Percentiles rank a stretch among this genome's conserved stretches.
Evolutionary conservation across 495 filamentous ascomycete genomes (phyloP).

Genomic region (Diplogelasinospora grovesii): DNA sequence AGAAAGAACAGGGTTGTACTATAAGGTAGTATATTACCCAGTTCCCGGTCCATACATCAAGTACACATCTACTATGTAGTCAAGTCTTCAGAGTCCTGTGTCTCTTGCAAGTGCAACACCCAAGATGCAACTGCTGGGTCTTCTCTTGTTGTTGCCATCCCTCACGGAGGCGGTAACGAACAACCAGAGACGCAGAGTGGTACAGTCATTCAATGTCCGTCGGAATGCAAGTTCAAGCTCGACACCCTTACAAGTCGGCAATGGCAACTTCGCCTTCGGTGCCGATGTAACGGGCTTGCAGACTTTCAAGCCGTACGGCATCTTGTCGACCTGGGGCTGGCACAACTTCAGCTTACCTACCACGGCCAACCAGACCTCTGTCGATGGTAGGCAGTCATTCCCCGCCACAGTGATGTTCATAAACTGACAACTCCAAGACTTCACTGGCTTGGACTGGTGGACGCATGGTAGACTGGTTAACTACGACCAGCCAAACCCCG

Average conservation of each 20-base stretch:
- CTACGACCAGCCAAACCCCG: conserved; percentile 47
- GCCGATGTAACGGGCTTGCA: conserved; percentile 50
- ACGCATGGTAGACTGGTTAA: conserved; percentile 48
- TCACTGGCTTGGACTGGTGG: conserved; percentile 45
- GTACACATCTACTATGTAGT: not conserved
- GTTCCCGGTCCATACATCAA: not conserved
- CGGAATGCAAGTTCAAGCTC: conserved; percentile 38
- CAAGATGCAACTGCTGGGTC: conserved; percentile 11
- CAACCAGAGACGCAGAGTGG: conserved; percentile 22
- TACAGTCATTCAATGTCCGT: conserved; percentile 34
- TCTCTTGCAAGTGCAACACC: not conserved
- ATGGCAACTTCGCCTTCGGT: conserved; percentile 50
- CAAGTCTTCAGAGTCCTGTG: not conserved
- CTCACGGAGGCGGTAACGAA: conserved; percentile 16
- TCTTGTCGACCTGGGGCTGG: conserved; percentile 50
- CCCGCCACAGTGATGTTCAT: not conserved
- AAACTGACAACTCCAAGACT: conserved; percentile 22
- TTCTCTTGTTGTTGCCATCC: conserved; percentile 14
- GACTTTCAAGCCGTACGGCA: conserved; percentile 54
- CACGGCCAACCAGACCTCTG: conserved; percentile 30
- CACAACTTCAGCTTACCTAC: conserved; percentile 51
- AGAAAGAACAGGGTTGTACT: no score
- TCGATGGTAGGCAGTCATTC: conserved; percentile 21
- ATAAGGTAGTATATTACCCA: conserved; percentile 1
- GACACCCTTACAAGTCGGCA: conserved; percentile 47